These are phyloP conservation scores for Taxawa tesnikishii DNA, from an alignment of 2,329 filamentous ascomycete species.

Conservation along the genomic window DNA sequence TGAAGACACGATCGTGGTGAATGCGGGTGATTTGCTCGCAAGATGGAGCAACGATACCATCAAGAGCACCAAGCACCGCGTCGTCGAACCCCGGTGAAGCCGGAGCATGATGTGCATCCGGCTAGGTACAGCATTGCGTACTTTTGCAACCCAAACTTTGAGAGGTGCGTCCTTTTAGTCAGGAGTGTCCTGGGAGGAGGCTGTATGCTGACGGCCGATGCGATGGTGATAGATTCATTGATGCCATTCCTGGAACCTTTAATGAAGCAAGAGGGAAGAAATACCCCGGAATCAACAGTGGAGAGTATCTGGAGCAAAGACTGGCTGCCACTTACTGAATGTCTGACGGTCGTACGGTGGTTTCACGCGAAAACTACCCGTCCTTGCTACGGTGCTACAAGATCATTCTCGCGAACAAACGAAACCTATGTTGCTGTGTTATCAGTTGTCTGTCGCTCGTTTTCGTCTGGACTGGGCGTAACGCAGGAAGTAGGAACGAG, in stretches of 20 bases:
- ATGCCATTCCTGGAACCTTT: conserved; percentile 71
- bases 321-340: conserved; percentile 53
- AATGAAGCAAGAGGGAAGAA: conserved; percentile 55
- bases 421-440: too few species aligned
- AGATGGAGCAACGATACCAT: conserved; percentile 88
- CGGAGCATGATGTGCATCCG: conserved; percentile 48
- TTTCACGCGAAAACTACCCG: too few species aligned
- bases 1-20: conserved; percentile 69
- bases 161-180: too few species aligned
- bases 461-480: too few species aligned
- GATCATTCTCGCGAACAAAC: too few species aligned
- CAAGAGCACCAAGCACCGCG: conserved; percentile 79
- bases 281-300: conserved; percentile 65
- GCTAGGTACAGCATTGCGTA: conserved; percentile 78
- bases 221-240: conserved; percentile 59
- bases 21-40: conserved; percentile 75
- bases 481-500: too few species aligned
- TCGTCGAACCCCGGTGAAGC: conserved; percentile 64
- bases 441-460: too few species aligned
- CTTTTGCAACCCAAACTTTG: conserved; percentile 80
- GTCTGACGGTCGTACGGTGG: not conserved
- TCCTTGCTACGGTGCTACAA: too few species aligned
- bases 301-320: conserved; percentile 69
- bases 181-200: too few species aligned
- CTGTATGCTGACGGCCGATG: too few species aligned